phyloP scores from a whole-genome alignment of 2,329 filamentous ascomycete genomes.

The Colletotrichum shisoi region DNA sequence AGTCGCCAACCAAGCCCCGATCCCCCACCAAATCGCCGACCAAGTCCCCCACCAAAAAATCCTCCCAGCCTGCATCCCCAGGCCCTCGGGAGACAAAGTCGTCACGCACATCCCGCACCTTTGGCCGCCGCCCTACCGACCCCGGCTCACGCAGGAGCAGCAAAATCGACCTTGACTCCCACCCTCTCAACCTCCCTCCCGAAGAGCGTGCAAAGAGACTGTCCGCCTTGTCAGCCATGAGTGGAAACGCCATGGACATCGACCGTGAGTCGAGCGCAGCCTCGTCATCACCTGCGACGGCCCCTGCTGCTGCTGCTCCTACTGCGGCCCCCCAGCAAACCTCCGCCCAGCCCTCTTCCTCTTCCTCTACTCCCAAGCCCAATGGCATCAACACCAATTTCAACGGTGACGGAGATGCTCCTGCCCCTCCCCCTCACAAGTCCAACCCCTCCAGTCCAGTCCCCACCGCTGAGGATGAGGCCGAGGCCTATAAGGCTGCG shows the following conservation, averaged over 20 bases:
- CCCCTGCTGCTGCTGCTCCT: conserved; percentile 41
- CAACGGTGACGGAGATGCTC: conserved; percentile 61
- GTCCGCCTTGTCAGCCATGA: conserved; percentile 68
- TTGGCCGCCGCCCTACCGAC: conserved; percentile 59
- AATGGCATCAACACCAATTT: conserved; percentile 56
- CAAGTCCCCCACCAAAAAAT: conserved; percentile 49
- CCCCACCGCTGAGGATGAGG: conserved; percentile 71
- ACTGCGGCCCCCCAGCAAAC: conserved; percentile 49
- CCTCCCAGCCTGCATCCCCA: conserved; percentile 46
- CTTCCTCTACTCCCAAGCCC: conserved; percentile 63
- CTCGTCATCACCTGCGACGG: conserved; percentile 62
- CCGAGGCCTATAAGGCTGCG: conserved; percentile 88
- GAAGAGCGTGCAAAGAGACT: conserved; percentile 80
- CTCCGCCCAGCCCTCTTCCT: conserved; percentile 56
- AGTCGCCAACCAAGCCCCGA: conserved; percentile 44
- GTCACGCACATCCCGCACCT: conserved; percentile 56
- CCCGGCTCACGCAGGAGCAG: conserved; percentile 57
- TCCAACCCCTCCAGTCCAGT: conserved; percentile 68
- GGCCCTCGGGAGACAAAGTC: conserved; percentile 48
- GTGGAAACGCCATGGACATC: conserved; percentile 76
- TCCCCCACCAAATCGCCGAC: conserved; percentile 44
- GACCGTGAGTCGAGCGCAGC: conserved; percentile 69
- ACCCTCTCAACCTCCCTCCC: conserved; percentile 88
- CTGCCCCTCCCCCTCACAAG: conserved; percentile 76
- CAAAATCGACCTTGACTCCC: conserved; percentile 73